Conservation (phyloP, 371 early-diverging fungal species). For the Mucor circinelloides region DNA sequence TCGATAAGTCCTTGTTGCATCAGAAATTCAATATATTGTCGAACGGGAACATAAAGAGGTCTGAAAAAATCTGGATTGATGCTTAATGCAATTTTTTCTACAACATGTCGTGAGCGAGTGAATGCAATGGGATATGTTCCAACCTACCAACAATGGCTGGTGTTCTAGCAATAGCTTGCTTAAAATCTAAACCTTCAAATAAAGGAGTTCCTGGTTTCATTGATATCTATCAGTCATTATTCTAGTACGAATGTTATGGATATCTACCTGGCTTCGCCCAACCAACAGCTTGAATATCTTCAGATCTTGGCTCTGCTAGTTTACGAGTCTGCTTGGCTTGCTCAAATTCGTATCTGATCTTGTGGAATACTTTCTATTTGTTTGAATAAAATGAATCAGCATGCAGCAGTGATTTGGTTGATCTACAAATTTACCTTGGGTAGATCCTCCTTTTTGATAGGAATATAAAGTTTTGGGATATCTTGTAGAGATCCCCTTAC, state of each 20-base stretch:
- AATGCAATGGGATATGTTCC: neutral
- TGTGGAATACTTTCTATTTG: slow-evolving; percentile 57
- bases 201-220: slow-evolving; percentile 32
- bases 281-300: slow-evolving; percentile 60
- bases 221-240: neutral
- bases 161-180: slow-evolving; percentile 66
- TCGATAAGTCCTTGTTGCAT: slow-evolving; percentile 51
- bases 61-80: slow-evolving; percentile 45
- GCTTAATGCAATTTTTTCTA: slow-evolving; percentile 57
- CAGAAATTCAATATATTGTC: slow-evolving; percentile 61
- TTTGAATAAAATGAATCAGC: neutral
- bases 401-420: neutral
- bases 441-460: slow-evolving; percentile 65
- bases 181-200: slow-evolving; percentile 63
- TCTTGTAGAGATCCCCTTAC: slow-evolving; percentile 59
- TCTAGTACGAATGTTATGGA: neutral
- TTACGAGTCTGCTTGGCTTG: slow-evolving; percentile 52
- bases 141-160: slow-evolving; percentile 61
- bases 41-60: slow-evolving; percentile 54
- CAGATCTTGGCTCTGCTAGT: slow-evolving; percentile 56
- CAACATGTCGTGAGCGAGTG: neutral
- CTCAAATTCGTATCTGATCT: slow-evolving; percentile 59
- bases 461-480: slow-evolving; percentile 74
- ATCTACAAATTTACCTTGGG: slow-evolving; percentile 52
- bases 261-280: slow-evolving; percentile 64